Base-by-base conservation (phyloP, 306 rosid species). In the Sphenostylis stenocarpa region DNA sequence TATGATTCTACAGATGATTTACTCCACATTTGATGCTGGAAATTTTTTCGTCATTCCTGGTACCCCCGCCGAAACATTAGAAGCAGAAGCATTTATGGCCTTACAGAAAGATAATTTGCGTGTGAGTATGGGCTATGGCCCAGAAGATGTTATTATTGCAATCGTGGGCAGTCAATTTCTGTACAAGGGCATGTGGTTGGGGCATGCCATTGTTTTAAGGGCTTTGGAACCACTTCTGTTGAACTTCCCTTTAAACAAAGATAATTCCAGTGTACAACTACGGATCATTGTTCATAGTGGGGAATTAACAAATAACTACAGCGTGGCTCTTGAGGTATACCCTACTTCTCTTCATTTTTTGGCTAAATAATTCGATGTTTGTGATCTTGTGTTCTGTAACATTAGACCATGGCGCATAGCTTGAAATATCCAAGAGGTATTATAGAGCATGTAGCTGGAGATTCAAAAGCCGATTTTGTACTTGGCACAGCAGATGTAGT, bases 121-220 rank as follows among this genome's bases (percentile, higher is more conserved):
- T 8, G 24, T 45, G 55, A 76, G 67, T 64, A 67, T 90, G 90
- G 96, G 98, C 12, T 88, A 85, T 85, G 85, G 73, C 66, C 77
- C 78, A 20, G 94, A 91, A 71, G 96, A 91, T 33, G 61, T 90
- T 66, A 76, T 93, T 77, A 68, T 96, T n/a, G 88, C 95, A 77
- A 83, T 96, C 48, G 96, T 91, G 65, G 98, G 99, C 67, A 96
- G 97, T 79, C 91, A 88, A 76, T 87, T 96, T 84, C 67, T 88
- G 84, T 91, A 91, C 86, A 87, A 90, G 84, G 91, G 96, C 76
- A 81, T 91, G 90, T 96, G 98, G 98, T 75, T 96, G 85, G 99
- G 93, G 79, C 99, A 96, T 72, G 90, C 98, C 41, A 64, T 89
- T 78, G 84, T 93, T 84, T 91, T 96, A 68, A 87, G 51, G 80